A percentile compares a stretch with the other conserved stretches of the same genome.
Evolutionary conservation across 2,329 filamentous ascomycete genomes (phyloP).

Genomic region (Talaromyces marneffei): DNA sequence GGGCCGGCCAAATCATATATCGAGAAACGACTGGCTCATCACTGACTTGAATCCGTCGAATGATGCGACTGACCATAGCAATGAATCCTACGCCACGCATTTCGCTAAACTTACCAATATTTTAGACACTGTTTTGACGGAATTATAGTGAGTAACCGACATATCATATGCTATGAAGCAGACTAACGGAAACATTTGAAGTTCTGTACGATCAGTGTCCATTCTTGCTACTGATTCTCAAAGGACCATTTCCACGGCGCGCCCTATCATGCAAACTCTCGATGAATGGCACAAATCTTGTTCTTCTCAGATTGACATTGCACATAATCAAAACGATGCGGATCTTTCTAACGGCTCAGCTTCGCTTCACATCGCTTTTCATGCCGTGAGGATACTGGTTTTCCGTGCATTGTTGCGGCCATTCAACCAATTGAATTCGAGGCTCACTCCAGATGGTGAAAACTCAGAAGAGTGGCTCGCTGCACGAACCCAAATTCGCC

Average conservation of each 20-base stretch:
- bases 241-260: neutral
- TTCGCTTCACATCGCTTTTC: slow-evolving; percentile 4
- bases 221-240: neutral
- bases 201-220: slow-evolving; percentile 6
- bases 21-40: slow-evolving; percentile 5
- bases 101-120: slow-evolving; percentile 5
- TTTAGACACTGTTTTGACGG: neutral
- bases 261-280: slow-evolving; percentile 1
- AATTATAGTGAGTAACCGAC: neutral
- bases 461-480: slow-evolving; percentile 2
- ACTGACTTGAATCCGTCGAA: neutral
- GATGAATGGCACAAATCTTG: slow-evolving; percentile 6
- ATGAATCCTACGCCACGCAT: neutral
- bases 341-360: slow-evolving; percentile 2
- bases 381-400: slow-evolving; percentile 4
- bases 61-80: neutral
- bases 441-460: neutral
- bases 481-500: neutral
- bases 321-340: neutral
- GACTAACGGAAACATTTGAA: neutral
- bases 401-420: slow-evolving; percentile 8
- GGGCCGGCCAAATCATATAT: slow-evolving; percentile 8
- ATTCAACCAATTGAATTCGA: neutral
- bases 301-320: neutral
- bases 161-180: neutral